Percentiles rank a stretch among this genome's conserved stretches.
These are phyloP conservation scores for Mycena leptocephala DNA, from an alignment of 768 basidiomycete species.

Conservation along the genomic window DNA sequence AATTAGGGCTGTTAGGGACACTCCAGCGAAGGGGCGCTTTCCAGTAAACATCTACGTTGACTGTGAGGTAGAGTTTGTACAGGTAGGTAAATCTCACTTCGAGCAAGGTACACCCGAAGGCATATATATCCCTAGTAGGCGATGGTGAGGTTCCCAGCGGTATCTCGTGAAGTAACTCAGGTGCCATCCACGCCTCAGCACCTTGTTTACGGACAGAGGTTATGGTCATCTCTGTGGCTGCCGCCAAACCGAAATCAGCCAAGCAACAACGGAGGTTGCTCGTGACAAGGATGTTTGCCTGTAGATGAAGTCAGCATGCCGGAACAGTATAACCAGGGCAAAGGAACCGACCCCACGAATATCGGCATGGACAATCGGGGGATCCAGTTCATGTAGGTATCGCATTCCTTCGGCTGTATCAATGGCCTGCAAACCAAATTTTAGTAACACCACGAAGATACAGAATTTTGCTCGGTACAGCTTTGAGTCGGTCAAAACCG, in stretches of 20 bases:
- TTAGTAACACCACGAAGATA: neutral
- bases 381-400: slow-evolving; percentile 4
- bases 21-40: neutral
- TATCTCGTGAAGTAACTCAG: too few species aligned
- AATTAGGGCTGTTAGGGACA: neutral
- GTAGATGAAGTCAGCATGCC: neutral
- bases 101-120: neutral
- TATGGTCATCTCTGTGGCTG: neutral
- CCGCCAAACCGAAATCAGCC: neutral
- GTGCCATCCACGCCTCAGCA: too few species aligned
- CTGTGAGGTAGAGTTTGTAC: neutral
- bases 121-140: neutral
- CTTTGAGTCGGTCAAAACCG: neutral
- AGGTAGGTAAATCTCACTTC: neutral
- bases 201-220: neutral
- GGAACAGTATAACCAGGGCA: neutral
- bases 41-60: neutral
- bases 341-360: neutral
- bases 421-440: neutral
- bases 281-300: slow-evolving; percentile 13
- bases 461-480: neutral
- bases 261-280: neutral
- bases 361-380: slow-evolving; percentile 5
- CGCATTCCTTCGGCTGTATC: neutral
- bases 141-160: too few species aligned